Evolutionary conservation across 2,329 filamentous ascomycete species (phyloP).

Genomic region (Xylaria sp.): DNA sequence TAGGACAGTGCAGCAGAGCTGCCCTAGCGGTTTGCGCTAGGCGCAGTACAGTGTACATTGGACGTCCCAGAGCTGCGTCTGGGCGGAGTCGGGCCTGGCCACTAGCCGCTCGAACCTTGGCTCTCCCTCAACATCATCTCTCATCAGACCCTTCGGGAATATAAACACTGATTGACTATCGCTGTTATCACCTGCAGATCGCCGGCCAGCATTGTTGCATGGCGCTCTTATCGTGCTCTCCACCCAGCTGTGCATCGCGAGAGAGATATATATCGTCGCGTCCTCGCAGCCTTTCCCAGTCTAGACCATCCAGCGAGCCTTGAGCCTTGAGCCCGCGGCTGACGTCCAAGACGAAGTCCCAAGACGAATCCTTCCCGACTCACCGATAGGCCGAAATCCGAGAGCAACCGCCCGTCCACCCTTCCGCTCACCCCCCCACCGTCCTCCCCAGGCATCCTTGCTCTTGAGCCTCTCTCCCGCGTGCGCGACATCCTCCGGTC

Average conservation of each 20-base stretch:
- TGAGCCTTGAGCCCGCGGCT: constrained; percentile 22
- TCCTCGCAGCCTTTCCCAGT: constrained; percentile 35
- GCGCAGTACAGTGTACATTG: not conserved
- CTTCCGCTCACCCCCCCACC: not conserved
- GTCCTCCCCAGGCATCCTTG: constrained; percentile 11
- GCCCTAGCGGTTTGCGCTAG: not conserved
- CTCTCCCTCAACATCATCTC: constrained; percentile 11
- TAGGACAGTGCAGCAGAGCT: too few species aligned
- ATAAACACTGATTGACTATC: constrained; percentile 21
- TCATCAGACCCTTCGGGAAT: constrained; percentile 15
- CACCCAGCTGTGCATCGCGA: constrained; percentile 13
- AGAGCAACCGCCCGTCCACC: too few species aligned
- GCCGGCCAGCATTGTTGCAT: constrained; percentile 13
- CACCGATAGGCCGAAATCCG: constrained; percentile 29
- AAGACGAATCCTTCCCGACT: constrained; percentile 17
- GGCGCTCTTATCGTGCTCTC: constrained; percentile 23
- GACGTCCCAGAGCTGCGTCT: constrained; percentile 20
- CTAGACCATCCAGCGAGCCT: constrained; percentile 22
- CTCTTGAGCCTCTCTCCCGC: constrained; percentile 20
- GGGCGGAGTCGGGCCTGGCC: constrained; percentile 26
- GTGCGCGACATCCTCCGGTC: constrained; percentile 22
- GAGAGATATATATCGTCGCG: constrained; percentile 34
- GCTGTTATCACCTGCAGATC: constrained; percentile 31
- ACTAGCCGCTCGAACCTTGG: constrained; percentile 25
- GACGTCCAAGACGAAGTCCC: constrained; percentile 20